Base-by-base conservation (phyloP, 1,139 yeast species). In the Blastobotrys raffinosifermentans region DNA sequence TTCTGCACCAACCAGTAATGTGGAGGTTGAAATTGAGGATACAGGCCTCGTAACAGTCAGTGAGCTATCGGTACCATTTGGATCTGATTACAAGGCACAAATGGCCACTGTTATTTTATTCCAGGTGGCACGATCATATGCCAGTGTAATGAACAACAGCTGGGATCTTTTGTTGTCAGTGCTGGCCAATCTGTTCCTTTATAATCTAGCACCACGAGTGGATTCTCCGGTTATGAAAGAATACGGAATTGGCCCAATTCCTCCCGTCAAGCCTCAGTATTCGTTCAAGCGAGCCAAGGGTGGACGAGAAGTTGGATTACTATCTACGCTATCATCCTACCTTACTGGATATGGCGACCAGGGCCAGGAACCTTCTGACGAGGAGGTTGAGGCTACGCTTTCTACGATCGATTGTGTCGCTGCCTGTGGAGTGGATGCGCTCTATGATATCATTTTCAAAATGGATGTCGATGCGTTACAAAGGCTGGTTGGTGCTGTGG, bases 81-180 rank as follows among this genome's bases (percentile, higher is more conserved):
- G 98, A 5, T 71, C 82, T 34, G 94, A 87, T 54, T 85, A 85
- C 63, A 86, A 89, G 52, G 95, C 95, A 0, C 98, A 93, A 57
- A 66, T 91, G 47, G 83, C 96, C 3, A 72, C 87, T 1, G 87
- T 89, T 35, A 89, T 91, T 0, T 66, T 91, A 37, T 87, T 91
- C 64, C 70, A 94, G 48, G 73, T 91, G 27, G 66, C 86, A 32
- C 76, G 75, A 46, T 75, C 77, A 50, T 76, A 77, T 32, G 58
- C 43, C 63, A 72, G 33, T 54, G 22, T 32, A 15, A 74, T 32
- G 49, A 58, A 43, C 50, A 64, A 49, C 26, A 69, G 79, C 11
- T 84, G 96, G 96, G 57, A 61, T 13, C 67, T 73, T 31, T 64
- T 85, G 3, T 54, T 83, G 16, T 71, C 72, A 35, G 73, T 85